These are phyloP conservation scores for Penicillium capsulatum DNA, from an alignment of 2,329 filamentous ascomycete genomes.

Conservation along the genomic window DNA sequence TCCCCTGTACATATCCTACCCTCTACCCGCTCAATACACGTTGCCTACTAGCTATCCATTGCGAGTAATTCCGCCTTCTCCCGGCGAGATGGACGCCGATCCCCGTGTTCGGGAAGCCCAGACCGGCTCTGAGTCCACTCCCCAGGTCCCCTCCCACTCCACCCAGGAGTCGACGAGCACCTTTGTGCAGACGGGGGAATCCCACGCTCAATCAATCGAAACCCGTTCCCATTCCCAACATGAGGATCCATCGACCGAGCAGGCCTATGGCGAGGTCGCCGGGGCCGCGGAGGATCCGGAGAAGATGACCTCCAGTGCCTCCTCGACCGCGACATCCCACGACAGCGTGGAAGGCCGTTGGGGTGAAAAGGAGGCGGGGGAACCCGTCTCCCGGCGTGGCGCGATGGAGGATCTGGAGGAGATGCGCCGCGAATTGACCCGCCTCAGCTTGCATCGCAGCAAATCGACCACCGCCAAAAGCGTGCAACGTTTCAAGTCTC, in stretches of 20 bases:
- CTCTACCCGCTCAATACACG: constrained; percentile 9
- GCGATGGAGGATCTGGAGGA: constrained; percentile 60
- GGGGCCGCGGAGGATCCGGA: no score
- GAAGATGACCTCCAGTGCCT: constrained; percentile 16
- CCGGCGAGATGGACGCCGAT: constrained; percentile 21
- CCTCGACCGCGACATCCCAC: constrained; percentile 17
- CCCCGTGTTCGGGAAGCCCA: constrained; percentile 14
- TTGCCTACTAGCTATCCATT: constrained; percentile 5
- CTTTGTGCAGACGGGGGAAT: background rate
- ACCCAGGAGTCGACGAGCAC: constrained; percentile 2
- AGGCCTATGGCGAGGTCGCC: constrained; percentile 3
- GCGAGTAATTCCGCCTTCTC: constrained; percentile 6
- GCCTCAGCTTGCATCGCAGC: constrained; percentile 46
- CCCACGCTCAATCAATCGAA: constrained; percentile 1
- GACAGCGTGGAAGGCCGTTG: constrained; percentile 50
- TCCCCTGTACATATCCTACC: constrained; percentile 11
- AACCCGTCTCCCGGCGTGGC: constrained; percentile 48
- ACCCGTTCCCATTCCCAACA: background rate
- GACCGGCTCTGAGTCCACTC: background rate
- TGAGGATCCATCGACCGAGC: constrained; percentile 1
- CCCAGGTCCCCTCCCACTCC: constrained; percentile 2
- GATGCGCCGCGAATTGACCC: constrained; percentile 53
- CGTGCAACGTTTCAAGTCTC: constrained; percentile 26
- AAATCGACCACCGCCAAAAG: constrained; percentile 28
- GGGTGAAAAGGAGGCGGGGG: constrained; percentile 59